These are phyloP conservation scores for Tremella yokohamensis DNA, from an alignment of 768 basidiomycete species.

Conservation along the genomic window DNA sequence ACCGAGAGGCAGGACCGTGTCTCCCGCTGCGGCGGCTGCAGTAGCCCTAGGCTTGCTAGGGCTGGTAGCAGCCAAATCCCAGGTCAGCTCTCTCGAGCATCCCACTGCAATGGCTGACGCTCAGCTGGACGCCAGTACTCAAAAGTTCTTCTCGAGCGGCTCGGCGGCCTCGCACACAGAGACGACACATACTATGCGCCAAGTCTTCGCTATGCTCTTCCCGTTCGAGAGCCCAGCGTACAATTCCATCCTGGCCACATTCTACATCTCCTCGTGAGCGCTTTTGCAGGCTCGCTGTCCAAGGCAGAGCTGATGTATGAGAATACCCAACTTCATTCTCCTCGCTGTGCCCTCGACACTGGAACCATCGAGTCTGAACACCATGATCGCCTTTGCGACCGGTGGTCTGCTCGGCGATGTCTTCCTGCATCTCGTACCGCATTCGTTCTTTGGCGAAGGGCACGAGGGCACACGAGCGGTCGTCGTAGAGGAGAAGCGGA, in stretches of 20 bases:
- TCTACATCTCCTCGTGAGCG: conserved; percentile 90
- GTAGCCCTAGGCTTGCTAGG: neutral
- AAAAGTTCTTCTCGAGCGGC: conserved; percentile 1
- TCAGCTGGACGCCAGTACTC: neutral
- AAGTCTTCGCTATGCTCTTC: conserved; percentile 74
- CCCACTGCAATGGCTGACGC: no score
- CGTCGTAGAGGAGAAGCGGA: conserved; percentile 54
- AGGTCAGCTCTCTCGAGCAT: neutral
- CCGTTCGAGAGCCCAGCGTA: conserved; percentile 79
- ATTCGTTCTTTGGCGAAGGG: conserved; percentile 82
- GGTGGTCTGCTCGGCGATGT: conserved; percentile 90
- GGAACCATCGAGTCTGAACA: conserved; percentile 76
- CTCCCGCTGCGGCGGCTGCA: neutral
- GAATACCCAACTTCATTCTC: conserved; percentile 89
- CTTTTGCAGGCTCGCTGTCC: neutral
- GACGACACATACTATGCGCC: conserved; percentile 57
- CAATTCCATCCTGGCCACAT: conserved; percentile 85
- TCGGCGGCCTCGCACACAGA: neutral
- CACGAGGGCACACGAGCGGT: conserved; percentile 21
- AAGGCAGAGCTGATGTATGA: conserved; percentile 47
- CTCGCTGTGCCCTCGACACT: conserved; percentile 89
- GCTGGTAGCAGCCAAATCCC: neutral
- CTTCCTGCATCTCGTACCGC: conserved; percentile 85
- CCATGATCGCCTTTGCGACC: conserved; percentile 93
- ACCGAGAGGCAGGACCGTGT: neutral